Base-by-base conservation (phyloP, 768 basidiomycete genomes). In the Mycena albidolilacea region DNA sequence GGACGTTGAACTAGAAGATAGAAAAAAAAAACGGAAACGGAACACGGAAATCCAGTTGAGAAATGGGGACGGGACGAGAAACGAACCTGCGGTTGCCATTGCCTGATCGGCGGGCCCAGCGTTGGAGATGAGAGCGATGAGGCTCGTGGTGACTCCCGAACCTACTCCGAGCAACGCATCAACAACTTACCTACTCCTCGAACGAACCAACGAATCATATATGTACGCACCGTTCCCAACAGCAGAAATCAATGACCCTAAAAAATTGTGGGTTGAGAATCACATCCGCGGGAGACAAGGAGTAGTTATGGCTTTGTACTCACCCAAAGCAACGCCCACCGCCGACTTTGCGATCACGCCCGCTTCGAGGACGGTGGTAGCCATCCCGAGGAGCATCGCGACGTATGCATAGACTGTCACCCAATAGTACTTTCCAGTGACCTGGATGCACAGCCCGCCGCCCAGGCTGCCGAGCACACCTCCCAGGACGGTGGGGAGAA, bases 111-210 rank as follows among this genome's bases (percentile, higher is more conserved):
- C 85, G 23, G 85, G 84, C 0, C 90, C 90, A 1, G 90, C 90
- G 78, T 91, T 91, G 4, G 91, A 88, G 46, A 92, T 91, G 54
- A 92, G 80, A 1, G 90, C 87, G 23, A 92, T 86, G 39, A 92
- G 81, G 41, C 87, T 89, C 0, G 88, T 90, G 0, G 90, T 91
- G 12, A 90, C 80, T 0, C 87, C 88, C 44, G 82, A 80, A 12
- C 89, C 90, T 90, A 63, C n/a, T 19, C 21, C 21, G 17, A 67
- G 10, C 4, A 43, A 30, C 30, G 30, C 30, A 30, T 30, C 30
- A 30, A 30, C 15, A 39, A 59, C 17, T 41, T n/a, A 19, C 19
- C n/a, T 12, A 38, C 21, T n/a, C 11, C 9, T 2, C 30, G 30
- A 17, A n/a, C 30, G 30, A 17, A n/a, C 8, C 35, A 37, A 19